Conservation (phyloP, 768 basidiomycete genomes). For the Boletus sensibilis region DNA sequence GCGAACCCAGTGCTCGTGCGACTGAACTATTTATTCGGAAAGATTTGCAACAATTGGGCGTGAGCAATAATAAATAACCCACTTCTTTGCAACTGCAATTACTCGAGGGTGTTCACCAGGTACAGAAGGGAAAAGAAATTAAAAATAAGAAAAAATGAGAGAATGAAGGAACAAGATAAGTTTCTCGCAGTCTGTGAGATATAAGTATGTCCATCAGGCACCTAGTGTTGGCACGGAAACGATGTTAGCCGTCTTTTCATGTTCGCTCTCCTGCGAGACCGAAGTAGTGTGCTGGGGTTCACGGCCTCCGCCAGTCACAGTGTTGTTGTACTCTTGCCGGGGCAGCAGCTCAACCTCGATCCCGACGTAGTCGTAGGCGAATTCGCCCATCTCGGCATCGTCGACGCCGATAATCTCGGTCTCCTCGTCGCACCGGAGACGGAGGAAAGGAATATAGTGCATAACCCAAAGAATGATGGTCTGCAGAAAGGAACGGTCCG, state of each 20-base stretch:
- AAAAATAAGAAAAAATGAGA: neutral
- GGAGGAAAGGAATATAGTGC: slow-evolving; percentile 81
- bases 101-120: neutral
- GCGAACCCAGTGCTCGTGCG: neutral
- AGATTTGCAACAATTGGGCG: neutral
- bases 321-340: slow-evolving; percentile 31
- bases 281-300: slow-evolving; percentile 35
- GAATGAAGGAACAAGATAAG: neutral
- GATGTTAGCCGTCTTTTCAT: slow-evolving; percentile 19
- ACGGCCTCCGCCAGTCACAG: slow-evolving; percentile 30
- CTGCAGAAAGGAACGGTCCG: slow-evolving; percentile 29
- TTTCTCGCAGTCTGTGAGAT: neutral
- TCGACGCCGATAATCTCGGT: slow-evolving; percentile 84
- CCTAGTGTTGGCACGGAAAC: slow-evolving; percentile 1
- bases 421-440: slow-evolving; percentile 65
- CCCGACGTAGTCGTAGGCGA: slow-evolving; percentile 84
- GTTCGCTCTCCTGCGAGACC: slow-evolving; percentile 29
- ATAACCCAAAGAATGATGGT: slow-evolving; percentile 84
- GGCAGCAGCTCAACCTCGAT: slow-evolving; percentile 52
- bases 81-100: neutral
- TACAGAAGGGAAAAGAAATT: no score
- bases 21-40: neutral
- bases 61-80: neutral
- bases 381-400: slow-evolving; percentile 88
- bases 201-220: neutral